phyloP scores from a whole-genome alignment of 345 rosid species.

The Populus euphratica region DNA sequence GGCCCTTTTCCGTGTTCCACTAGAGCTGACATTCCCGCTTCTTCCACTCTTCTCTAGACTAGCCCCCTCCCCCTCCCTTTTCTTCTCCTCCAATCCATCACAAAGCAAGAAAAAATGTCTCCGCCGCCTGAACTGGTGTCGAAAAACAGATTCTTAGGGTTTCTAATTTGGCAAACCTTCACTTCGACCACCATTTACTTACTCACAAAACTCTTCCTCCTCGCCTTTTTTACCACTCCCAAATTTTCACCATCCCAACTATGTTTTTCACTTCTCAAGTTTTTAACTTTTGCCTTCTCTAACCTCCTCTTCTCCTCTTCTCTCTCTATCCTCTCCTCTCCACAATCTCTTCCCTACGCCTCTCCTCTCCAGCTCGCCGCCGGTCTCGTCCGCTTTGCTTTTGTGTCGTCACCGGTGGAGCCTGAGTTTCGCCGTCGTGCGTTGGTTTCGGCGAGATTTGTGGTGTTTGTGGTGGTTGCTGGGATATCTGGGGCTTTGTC shows the following conservation, averaged over 20 bases:
- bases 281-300: slow-evolving; percentile 46
- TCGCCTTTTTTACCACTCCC: not conserved
- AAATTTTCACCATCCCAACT: slow-evolving; percentile 23
- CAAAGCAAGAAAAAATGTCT: not conserved
- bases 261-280: not conserved
- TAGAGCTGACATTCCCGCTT: not conserved
- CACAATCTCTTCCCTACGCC: slow-evolving; percentile 35
- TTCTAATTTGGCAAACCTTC: slow-evolving; percentile 72
- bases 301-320: slow-evolving; percentile 60
- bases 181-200: slow-evolving; percentile 51
- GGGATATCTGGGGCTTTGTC: slow-evolving; percentile 46
- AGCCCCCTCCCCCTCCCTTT: too few species aligned
- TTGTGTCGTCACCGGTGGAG: slow-evolving; percentile 2
- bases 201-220: slow-evolving; percentile 39
- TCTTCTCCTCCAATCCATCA: not conserved
- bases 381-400: slow-evolving; percentile 22
- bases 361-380: slow-evolving; percentile 22
- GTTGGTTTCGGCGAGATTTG: slow-evolving; percentile 38
- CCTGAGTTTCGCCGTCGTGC: slow-evolving; percentile 49
- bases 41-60: too few species aligned
- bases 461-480: slow-evolving; percentile 40
- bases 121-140: slow-evolving; percentile 36
- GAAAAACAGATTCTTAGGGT: slow-evolving; percentile 52
- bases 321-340: slow-evolving; percentile 47
- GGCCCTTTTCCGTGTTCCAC: not conserved